These are phyloP conservation scores for Phytophthora idaei DNA, from an alignment of 352 stramenopile species.

Conservation along the genomic window DNA sequence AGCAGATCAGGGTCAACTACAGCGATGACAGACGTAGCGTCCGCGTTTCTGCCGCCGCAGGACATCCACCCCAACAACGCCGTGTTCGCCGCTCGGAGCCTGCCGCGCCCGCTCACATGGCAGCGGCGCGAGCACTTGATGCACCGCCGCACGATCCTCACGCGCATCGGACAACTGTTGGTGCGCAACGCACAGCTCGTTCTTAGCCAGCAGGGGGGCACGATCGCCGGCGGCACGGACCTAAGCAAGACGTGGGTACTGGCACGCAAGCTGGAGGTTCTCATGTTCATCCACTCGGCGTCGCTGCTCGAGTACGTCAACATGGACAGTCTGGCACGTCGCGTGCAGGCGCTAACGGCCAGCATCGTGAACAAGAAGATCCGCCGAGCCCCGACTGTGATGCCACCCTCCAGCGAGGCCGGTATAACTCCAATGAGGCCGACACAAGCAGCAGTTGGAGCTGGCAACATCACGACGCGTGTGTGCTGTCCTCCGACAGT, in stretches of 20 bases:
- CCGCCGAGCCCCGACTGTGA: slow-evolving; percentile 45
- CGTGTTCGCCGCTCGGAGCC: slow-evolving; percentile 62
- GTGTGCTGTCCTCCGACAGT: slow-evolving; percentile 19
- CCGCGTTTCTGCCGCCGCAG: slow-evolving; percentile 52
- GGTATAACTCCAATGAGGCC: background rate
- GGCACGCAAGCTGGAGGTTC: slow-evolving; percentile 81
- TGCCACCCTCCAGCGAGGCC: slow-evolving; percentile 6
- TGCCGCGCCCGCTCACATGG: slow-evolving; percentile 86
- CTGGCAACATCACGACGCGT: background rate
- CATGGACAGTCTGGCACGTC: slow-evolving; percentile 74
- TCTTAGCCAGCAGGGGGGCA: slow-evolving; percentile 26
- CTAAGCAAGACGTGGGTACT: slow-evolving; percentile 71
- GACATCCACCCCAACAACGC: slow-evolving; percentile 77
- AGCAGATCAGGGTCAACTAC: background rate
- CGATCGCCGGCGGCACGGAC: slow-evolving; percentile 4
- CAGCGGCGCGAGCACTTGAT: slow-evolving; percentile 74
- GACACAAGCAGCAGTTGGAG: background rate
- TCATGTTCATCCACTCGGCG: slow-evolving; percentile 84
- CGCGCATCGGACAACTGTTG: slow-evolving; percentile 67
- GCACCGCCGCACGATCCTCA: slow-evolving; percentile 73
- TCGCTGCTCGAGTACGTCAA: slow-evolving; percentile 85
- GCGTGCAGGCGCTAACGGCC: slow-evolving; percentile 79
- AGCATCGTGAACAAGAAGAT: slow-evolving; percentile 90
- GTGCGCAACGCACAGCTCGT: slow-evolving; percentile 58
- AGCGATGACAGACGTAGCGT: slow-evolving; percentile 30